Conservation (phyloP, 2,329 filamentous ascomycete species). For the Penicillium sp. region DNA sequence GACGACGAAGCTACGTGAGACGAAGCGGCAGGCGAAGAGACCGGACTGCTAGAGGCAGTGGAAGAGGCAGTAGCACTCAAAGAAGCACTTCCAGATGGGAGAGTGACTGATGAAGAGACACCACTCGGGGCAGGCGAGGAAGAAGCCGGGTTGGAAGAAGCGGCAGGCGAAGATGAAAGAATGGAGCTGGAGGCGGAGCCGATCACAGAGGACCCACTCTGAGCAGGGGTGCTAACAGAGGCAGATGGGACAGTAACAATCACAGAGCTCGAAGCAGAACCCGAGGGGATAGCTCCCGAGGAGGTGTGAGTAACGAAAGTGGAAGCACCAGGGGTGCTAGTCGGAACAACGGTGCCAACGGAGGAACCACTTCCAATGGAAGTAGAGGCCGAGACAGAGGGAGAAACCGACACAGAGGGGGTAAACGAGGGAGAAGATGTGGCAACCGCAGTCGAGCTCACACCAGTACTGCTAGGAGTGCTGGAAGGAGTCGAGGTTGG, state of each 20-base stretch:
- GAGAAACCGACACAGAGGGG: conserved; percentile 7
- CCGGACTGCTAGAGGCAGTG: background rate
- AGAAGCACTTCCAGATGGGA: background rate
- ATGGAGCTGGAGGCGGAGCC: conserved; percentile 6
- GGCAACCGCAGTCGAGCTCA: background rate
- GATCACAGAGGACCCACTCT: conserved; percentile 2
- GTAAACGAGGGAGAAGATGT: conserved; percentile 9
- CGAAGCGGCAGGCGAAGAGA: background rate
- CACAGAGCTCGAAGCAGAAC: conserved; percentile 5
- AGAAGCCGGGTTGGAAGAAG: background rate
- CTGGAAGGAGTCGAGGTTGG: conserved; percentile 8
- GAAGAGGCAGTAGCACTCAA: background rate
- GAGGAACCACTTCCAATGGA: background rate
- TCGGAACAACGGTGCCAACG: background rate
- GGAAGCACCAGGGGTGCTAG: conserved; percentile 4
- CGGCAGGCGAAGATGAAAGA: background rate
- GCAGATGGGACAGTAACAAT: conserved; percentile 6
- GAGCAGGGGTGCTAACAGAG: conserved; percentile 1
- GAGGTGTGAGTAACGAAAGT: conserved; percentile 14
- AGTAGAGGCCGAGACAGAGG: background rate
- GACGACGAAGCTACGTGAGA: background rate
- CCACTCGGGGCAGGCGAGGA: background rate
- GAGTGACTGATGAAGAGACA: background rate
- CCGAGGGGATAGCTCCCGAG: background rate
- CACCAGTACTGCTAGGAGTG: conserved; percentile 12